These are phyloP conservation scores for Fraxinus excelsior DNA, from an alignment of 257 asterid genomes.

Conservation along the genomic window DNA sequence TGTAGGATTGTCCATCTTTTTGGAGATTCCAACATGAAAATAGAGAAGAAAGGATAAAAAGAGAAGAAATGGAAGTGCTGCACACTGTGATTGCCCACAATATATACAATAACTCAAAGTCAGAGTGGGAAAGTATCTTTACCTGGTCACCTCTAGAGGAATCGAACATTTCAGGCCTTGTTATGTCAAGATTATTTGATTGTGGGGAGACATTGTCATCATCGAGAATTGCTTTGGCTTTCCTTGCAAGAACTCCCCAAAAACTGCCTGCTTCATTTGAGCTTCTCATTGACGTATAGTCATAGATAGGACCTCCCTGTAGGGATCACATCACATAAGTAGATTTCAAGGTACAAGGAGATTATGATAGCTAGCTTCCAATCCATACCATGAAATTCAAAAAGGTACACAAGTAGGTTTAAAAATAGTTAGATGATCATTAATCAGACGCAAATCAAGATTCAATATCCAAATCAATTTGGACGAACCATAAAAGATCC, in stretches of 20 bases:
- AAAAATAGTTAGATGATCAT: neutral
- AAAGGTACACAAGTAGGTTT: neutral
- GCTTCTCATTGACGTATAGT: slow-evolving; percentile 56
- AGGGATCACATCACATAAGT: neutral
- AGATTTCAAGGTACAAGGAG: neutral
- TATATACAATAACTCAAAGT: neutral
- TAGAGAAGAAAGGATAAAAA: neutral
- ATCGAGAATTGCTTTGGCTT: slow-evolving; percentile 64
- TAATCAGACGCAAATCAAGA: no score
- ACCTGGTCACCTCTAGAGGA: slow-evolving; percentile 33
- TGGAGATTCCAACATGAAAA: slow-evolving; percentile 30
- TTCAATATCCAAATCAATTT: neutral
- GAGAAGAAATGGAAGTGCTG: no score
- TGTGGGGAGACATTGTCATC: slow-evolving; percentile 29
- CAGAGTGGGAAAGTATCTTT: neutral
- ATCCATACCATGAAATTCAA: neutral
- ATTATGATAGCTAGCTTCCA: neutral
- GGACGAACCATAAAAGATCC: neutral
- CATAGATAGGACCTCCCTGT: slow-evolving; percentile 60
- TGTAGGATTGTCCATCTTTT: slow-evolving; percentile 58
- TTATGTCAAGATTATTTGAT: neutral
- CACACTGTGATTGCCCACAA: neutral
- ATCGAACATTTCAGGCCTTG: neutral
- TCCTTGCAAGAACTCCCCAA: slow-evolving; percentile 92
- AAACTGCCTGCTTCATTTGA: slow-evolving; percentile 72